Evolutionary conservation across 495 filamentous ascomycete species (phyloP).

Genomic region (Aspergillus avenaceus): DNA sequence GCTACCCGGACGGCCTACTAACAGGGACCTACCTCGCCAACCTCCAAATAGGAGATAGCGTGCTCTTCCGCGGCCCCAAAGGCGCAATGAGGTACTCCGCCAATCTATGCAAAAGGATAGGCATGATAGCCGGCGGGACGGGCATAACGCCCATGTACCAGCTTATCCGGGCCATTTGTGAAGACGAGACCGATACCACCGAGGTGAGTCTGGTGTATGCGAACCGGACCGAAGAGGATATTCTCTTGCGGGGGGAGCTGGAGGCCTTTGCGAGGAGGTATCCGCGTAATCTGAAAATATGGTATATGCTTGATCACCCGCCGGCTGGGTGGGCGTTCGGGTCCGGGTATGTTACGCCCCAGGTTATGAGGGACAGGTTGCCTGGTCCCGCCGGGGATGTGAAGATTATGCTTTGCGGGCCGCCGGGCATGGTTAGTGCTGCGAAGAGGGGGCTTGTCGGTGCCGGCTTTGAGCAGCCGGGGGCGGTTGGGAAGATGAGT

Average conservation of each 20-base stretch:
- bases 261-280: conserved; percentile 39
- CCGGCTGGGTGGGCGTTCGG: conserved; percentile 17
- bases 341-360: conserved; percentile 20
- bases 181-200: conserved; percentile 44
- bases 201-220: conserved; percentile 44
- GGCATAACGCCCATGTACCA: conserved; percentile 58
- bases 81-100: conserved; percentile 42
- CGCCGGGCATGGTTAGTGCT: conserved; percentile 37
- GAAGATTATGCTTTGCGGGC: conserved; percentile 39
- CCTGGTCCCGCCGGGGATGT: conserved; percentile 21
- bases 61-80: conserved; percentile 48
- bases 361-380: conserved; percentile 21
- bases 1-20: conserved; percentile 45
- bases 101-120: conserved; percentile 30
- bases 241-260: conserved; percentile 39
- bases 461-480: conserved; percentile 31
- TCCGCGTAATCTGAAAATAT: conserved; percentile 36
- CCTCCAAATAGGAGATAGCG: conserved; percentile 36
- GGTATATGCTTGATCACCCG: conserved; percentile 39
- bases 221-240: conserved; percentile 37
- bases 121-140: conserved; percentile 51
- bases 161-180: conserved; percentile 49
- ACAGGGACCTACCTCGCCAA: conserved; percentile 43
- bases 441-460: conserved; percentile 30
- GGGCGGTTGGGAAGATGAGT: conserved; percentile 31